Percentiles rank a stretch among this genome's conserved stretches.
Conservation (phyloP, 768 basidiomycete species). For the Rhizopogon salebrosus region DNA sequence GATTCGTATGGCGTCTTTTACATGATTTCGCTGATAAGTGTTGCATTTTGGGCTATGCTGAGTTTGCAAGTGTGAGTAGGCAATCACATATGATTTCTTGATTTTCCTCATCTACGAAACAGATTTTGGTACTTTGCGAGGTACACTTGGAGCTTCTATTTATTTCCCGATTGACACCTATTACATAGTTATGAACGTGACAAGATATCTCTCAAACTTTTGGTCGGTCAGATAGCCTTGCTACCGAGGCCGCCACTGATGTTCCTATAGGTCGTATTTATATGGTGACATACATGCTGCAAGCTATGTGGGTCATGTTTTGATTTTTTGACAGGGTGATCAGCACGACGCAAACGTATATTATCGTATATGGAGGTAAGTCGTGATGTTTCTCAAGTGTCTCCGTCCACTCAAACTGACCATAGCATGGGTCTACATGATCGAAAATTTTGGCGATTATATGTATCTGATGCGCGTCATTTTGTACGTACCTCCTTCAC, state of each 20-base stretch:
- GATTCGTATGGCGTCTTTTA: not conserved
- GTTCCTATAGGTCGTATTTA: not conserved
- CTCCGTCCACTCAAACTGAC: not conserved
- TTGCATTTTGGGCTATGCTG: not conserved
- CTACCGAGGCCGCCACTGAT: not conserved
- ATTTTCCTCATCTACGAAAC: not conserved
- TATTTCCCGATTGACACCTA: not conserved
- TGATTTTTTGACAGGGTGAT: not conserved
- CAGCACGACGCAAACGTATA: not conserved
- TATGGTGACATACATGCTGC: not conserved
- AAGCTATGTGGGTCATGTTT: not conserved
- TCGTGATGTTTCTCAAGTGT: not conserved
- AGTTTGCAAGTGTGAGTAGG: not conserved
- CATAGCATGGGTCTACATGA: not conserved
- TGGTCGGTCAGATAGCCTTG: not conserved
- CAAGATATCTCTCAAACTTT: not conserved
- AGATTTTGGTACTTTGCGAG: not conserved
- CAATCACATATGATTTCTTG: not conserved
- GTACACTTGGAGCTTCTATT: not conserved
- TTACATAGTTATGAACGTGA: not conserved
- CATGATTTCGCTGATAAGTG: not conserved
- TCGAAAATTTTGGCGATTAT: not conserved
- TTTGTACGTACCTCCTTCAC: not conserved
- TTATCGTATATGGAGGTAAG: not conserved
- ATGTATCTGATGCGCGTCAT: not conserved